Evolutionary conservation across 1,139 yeast species (phyloP).

Genomic region (Arxiozyma slooffiae): DNA sequence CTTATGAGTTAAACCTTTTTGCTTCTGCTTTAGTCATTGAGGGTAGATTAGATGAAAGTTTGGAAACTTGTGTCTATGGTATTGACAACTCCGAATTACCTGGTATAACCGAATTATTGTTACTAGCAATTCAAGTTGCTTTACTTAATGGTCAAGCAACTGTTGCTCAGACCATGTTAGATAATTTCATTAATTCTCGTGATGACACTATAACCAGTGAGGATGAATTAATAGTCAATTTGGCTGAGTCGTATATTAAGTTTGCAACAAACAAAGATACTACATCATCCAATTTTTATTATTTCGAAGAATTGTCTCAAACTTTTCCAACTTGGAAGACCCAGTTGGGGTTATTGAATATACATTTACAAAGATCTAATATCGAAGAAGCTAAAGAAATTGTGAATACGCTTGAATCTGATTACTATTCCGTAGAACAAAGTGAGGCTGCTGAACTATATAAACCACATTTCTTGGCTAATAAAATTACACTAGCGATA

Average conservation of each 20-base stretch:
- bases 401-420: conserved; percentile 28
- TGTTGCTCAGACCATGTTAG: conserved; percentile 22
- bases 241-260: conserved; percentile 29
- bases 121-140: conserved; percentile 26
- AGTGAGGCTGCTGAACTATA: conserved; percentile 20
- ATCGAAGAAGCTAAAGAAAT: conserved; percentile 37
- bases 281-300: conserved; percentile 28
- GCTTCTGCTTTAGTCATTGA: conserved; percentile 24
- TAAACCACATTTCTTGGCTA: conserved; percentile 42
- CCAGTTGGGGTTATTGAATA: conserved; percentile 31
- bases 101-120: conserved; percentile 25
- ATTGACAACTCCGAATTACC: conserved; percentile 17
- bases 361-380: conserved; percentile 35
- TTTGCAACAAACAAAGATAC: conserved; percentile 26
- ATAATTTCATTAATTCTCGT: conserved; percentile 21
- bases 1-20: conserved; percentile 20
- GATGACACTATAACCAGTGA: conserved; percentile 27
- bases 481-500: conserved; percentile 43
- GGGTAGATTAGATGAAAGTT: conserved; percentile 20
- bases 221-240: conserved; percentile 27
- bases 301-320: conserved; percentile 30
- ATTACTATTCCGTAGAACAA: conserved; percentile 23
- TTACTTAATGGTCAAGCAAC: conserved; percentile 19
- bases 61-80: conserved; percentile 22
- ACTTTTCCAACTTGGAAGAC: conserved; percentile 32